Evolutionary conservation across 1,284 basidiomycete species (phyloP).

Genomic region (Ganoderma meredithae): DNA sequence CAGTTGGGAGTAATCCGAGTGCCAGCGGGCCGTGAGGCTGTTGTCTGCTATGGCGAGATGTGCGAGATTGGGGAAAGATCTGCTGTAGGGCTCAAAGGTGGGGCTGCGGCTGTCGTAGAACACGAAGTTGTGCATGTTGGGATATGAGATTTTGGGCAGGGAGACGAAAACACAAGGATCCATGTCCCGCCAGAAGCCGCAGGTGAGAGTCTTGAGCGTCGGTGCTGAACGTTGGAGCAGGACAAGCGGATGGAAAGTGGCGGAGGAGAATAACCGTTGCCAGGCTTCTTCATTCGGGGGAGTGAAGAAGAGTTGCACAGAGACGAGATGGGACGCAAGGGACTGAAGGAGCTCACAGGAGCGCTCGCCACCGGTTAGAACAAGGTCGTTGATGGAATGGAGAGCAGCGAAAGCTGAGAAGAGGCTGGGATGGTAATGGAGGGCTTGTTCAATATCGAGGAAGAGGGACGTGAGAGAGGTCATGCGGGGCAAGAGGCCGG

Average conservation of each 20-base stretch:
- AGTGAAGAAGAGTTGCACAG: background rate
- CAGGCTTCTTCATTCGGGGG: background rate
- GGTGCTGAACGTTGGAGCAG: background rate
- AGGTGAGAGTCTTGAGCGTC: background rate
- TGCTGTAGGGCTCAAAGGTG: background rate
- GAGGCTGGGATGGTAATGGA: background rate
- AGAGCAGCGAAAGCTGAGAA: background rate
- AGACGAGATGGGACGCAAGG: background rate
- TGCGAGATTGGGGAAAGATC: background rate
- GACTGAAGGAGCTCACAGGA: background rate
- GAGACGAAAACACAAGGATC: background rate
- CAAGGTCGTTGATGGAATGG: background rate
- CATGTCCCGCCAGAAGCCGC: background rate
- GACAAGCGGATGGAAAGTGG: background rate
- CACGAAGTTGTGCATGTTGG: background rate
- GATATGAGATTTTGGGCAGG: background rate
- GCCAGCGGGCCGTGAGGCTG: background rate
- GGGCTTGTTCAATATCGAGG: background rate
- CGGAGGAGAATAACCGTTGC: background rate
- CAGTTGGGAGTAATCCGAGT: background rate
- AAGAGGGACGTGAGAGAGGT: background rate
- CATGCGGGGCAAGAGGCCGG: background rate
- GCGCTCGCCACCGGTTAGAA: background rate
- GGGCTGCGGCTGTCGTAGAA: background rate
- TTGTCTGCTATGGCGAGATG: background rate